phyloP scores from a whole-genome alignment of 768 basidiomycete genomes.

The Ephemerocybe angulata region DNA sequence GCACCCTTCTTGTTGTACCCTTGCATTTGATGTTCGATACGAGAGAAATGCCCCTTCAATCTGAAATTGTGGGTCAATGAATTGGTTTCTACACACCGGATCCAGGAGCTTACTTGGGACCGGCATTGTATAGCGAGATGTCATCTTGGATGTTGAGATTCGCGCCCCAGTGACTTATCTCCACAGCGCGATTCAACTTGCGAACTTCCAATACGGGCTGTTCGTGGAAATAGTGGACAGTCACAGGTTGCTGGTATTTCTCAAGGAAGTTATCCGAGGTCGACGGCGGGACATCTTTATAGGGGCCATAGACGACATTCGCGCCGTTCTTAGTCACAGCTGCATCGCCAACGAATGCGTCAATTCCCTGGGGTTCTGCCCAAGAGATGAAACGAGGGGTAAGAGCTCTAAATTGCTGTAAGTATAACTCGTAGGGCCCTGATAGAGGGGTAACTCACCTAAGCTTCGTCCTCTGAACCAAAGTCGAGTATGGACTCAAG shows the following conservation, averaged over 20 bases:
- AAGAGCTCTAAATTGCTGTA: conserved; percentile 50
- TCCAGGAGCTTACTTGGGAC: conserved; percentile 66
- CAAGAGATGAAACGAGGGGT: conserved; percentile 68
- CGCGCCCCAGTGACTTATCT: conserved; percentile 96
- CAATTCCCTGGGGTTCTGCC: conserved; percentile 60
- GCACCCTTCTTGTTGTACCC: conserved; percentile 62
- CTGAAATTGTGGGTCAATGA: conserved; percentile 37
- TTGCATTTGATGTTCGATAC: conserved; percentile 81
- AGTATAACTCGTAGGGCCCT: neutral
- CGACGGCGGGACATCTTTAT: conserved; percentile 67
- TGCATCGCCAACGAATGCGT: conserved; percentile 56
- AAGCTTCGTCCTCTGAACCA: conserved; percentile 83
- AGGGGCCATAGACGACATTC: conserved; percentile 88
- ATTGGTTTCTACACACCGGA: too few species aligned
- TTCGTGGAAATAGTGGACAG: conserved; percentile 80
- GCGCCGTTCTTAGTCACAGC: conserved; percentile 70
- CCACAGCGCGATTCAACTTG: conserved; percentile 70
- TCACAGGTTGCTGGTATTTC: conserved; percentile 59
- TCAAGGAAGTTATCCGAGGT: conserved; percentile 51
- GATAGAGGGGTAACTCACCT: conserved; percentile 49
- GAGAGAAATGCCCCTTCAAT: conserved; percentile 93
- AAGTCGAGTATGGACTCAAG: conserved; percentile 77
- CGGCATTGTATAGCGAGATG: conserved; percentile 81
- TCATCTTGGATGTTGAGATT: conserved; percentile 93
- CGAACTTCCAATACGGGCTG: conserved; percentile 75